Conservation (phyloP, 2,329 filamentous ascomycete species). For the Furcasterigmium sp. region DNA sequence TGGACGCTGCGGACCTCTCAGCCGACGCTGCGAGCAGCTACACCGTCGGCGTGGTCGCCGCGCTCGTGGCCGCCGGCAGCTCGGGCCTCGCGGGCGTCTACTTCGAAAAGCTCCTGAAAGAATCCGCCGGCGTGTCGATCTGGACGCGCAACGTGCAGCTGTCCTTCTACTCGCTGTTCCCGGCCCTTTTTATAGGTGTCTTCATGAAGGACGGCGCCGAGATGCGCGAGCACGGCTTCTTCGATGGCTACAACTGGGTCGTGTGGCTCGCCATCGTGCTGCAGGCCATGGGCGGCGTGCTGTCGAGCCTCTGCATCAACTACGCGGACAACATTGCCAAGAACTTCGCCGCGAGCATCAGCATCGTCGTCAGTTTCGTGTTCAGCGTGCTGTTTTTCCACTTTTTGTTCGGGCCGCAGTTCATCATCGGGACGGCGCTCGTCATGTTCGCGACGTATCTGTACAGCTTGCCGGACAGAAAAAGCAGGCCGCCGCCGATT, state of each 20-base stretch:
- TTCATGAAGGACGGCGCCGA: conserved; percentile 81
- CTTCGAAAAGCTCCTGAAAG: conserved; percentile 88
- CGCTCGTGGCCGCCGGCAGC: conserved; percentile 70
- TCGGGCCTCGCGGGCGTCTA: conserved; percentile 84
- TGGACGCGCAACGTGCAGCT: conserved; percentile 96
- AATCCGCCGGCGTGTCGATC: conserved; percentile 53
- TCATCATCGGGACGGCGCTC: conserved; percentile 70
- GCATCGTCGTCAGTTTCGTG: conserved; percentile 80
- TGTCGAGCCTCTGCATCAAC: conserved; percentile 71
- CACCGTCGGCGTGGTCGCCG: conserved; percentile 72
- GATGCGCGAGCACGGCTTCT: conserved; percentile 82
- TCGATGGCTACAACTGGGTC: conserved; percentile 87
- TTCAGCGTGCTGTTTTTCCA: conserved; percentile 84
- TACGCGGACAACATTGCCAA: conserved; percentile 88
- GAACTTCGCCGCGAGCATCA: conserved; percentile 90
- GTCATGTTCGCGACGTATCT: conserved; percentile 82
- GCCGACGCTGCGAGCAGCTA: conserved; percentile 61
- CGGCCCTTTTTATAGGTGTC: conserved; percentile 80
- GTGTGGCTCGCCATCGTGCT: conserved; percentile 82
- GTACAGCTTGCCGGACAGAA: conserved; percentile 65
- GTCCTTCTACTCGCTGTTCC: conserved; percentile 89
- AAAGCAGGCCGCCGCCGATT: conserved; percentile 59
- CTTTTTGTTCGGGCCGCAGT: conserved; percentile 71
- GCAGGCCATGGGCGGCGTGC: conserved; percentile 78
- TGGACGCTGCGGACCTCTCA: conserved; percentile 57